A percentile compares a stretch with the other conserved stretches of the same genome.
These are phyloP conservation scores for Conidiobolus coronatus DNA, from an alignment of 371 early-diverging fungal genomes.

Conservation along the genomic window DNA sequence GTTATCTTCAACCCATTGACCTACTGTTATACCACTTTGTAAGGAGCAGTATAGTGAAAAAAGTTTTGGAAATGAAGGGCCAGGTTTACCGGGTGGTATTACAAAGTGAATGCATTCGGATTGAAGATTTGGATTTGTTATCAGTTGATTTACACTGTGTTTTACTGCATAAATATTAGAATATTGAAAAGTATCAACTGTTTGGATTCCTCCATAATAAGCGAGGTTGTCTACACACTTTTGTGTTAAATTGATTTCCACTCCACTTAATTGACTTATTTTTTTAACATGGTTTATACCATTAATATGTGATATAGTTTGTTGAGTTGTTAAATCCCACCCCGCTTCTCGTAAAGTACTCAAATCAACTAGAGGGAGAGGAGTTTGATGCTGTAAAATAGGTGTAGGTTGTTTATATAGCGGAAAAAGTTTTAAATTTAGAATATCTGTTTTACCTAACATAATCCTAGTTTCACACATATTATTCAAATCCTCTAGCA, in stretches of 20 bases:
- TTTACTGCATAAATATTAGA: constrained; percentile 57
- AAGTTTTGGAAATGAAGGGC: constrained; percentile 31
- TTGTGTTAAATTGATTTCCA: constrained; percentile 39
- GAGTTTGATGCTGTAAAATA: constrained; percentile 63
- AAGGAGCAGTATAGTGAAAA: constrained; percentile 48
- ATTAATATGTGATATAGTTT: constrained; percentile 37
- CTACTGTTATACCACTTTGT: constrained; percentile 42
- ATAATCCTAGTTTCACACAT: constrained; percentile 74
- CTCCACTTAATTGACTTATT: constrained; percentile 52
- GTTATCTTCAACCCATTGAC: constrained; percentile 52
- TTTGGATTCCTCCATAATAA: constrained; percentile 57
- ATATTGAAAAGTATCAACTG: constrained; percentile 74
- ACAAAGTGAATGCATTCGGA: constrained; percentile 42
- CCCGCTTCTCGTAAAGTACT: constrained; percentile 33
- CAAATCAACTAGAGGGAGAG: constrained; percentile 46
- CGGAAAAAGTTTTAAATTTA: constrained; percentile 71
- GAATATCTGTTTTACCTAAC: constrained; percentile 45
- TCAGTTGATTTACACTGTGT: constrained; percentile 26
- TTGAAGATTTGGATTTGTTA: constrained; percentile 32
- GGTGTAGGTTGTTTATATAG: constrained; percentile 45
- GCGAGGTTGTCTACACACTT: constrained; percentile 24
- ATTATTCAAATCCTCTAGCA: constrained; percentile 62
- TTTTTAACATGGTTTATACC: constrained; percentile 49
- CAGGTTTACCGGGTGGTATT: constrained; percentile 24
- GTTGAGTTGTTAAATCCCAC: constrained; percentile 68